Evolutionary conservation across 179 eudicot species (phyloP), one percentile per base, ranked within the genome.

Genomic region (Camellia oleifera): DNA sequence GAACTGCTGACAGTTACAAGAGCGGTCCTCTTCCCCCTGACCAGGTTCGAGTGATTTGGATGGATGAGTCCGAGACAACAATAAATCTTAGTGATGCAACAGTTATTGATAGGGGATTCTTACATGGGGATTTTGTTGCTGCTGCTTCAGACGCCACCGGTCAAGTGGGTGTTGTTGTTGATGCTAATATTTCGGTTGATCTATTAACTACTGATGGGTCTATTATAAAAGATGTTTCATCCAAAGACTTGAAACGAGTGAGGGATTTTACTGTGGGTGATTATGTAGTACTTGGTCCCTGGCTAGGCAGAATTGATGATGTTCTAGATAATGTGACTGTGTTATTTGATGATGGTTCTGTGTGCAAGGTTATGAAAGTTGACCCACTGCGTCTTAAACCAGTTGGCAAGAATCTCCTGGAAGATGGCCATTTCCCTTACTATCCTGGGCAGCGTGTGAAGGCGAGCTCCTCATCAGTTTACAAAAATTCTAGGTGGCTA

Each of bases 301-400:
- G 99, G 99, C 83, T 97, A 18, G 99, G 99, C 74, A 89, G 99
- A 88, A 86, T 97, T 76, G 98, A 97, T 72, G 99, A 94, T 81
- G 95, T 91, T 76, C 84, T 90, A 54, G 97, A 94, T 84, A 93
- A 94, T 80, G 97, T 97, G 32, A 94, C 95, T 42, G 97, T 97
- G 69, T 60, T 86, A 79, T 89, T 97, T 83, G 90, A 90, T 77
- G 99, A 97, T 87, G 99, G 97, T 78, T 91, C 99, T 77, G 84
- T 90, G 45, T 97, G 98, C 86, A 97, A 92, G 85, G 94, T 94
- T 73, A 63, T 81, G 82, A 90, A 89, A 81, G 98, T 97, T 81
- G 99, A 97, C 72, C 99, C 99, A 46, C 72, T 90, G 80, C 93
- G 87, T 75, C 97, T 97, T 23, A 88, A 85, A 86, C 97, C 99